Evolutionary conservation across 345 rosid genomes (phyloP).

Genomic region (Cochlearia excelsa): DNA sequence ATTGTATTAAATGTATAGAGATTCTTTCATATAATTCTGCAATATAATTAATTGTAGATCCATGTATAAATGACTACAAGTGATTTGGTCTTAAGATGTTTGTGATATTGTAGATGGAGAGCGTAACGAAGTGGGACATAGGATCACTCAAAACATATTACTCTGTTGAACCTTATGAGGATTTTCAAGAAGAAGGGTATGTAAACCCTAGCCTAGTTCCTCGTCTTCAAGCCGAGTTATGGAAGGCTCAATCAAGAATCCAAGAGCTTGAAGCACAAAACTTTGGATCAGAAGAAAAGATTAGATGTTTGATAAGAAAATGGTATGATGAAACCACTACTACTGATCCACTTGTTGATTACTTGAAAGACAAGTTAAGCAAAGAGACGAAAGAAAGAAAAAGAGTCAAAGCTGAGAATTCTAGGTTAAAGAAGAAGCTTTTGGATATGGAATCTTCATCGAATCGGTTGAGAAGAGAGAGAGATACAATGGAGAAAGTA

Average conservation of each 20-base stretch:
- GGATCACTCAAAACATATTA: slow-evolving; percentile 28
- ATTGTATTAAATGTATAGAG: slow-evolving; percentile 11
- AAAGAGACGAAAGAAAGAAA: slow-evolving; percentile 28
- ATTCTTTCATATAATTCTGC: slow-evolving; percentile 14
- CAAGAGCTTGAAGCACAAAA: slow-evolving; percentile 31
- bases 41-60: slow-evolving; percentile 20
- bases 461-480: slow-evolving; percentile 55
- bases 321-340: neutral
- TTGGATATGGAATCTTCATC: slow-evolving; percentile 12
- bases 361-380: slow-evolving; percentile 26
- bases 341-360: slow-evolving; percentile 17
- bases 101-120: slow-evolving; percentile 25
- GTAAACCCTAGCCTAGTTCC: slow-evolving; percentile 16
- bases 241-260: slow-evolving; percentile 35
- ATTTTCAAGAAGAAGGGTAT: slow-evolving; percentile 17
- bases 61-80: neutral
- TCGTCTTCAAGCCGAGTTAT: slow-evolving; percentile 26
- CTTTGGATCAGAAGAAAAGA: slow-evolving; percentile 7
- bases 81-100: neutral
- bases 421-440: slow-evolving; percentile 27
- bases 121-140: slow-evolving; percentile 34
- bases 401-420: slow-evolving; percentile 53
- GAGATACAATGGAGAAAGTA: slow-evolving; percentile 71
- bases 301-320: slow-evolving; percentile 2
- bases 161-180: slow-evolving; percentile 26